Evolutionary conservation across 2,329 filamentous ascomycete genomes (phyloP).

Genomic region (Aspergillus tamarii): DNA sequence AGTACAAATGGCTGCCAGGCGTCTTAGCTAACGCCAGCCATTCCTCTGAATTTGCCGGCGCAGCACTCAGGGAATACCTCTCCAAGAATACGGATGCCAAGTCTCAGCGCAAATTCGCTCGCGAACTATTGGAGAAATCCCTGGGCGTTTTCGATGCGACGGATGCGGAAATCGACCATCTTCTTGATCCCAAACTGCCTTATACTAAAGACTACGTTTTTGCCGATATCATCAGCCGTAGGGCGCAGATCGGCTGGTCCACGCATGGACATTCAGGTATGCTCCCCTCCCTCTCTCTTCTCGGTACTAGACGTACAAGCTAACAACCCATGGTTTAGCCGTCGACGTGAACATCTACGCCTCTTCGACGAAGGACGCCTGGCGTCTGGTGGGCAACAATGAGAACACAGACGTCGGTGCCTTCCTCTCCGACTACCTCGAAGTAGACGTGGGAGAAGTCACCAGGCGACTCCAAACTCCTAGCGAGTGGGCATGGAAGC

Average conservation of each 20-base stretch:
- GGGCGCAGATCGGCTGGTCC: slow-evolving; percentile 89
- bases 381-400: slow-evolving; percentile 76
- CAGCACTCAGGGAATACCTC: slow-evolving; percentile 65
- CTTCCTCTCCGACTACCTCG: slow-evolving; percentile 79
- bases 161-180: slow-evolving; percentile 68
- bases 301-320: slow-evolving; percentile 1
- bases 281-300: slow-evolving; percentile 5
- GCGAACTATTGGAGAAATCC: slow-evolving; percentile 67
- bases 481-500: slow-evolving; percentile 22
- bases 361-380: slow-evolving; percentile 66
- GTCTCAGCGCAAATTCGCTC: slow-evolving; percentile 65
- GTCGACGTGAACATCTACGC: slow-evolving; percentile 98
- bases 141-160: slow-evolving; percentile 78
- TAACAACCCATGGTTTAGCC: slow-evolving; percentile 48
- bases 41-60: slow-evolving; percentile 70
- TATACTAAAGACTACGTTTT: slow-evolving; percentile 65
- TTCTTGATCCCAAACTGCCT: slow-evolving; percentile 62
- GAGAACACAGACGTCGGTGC: slow-evolving; percentile 92
- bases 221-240: slow-evolving; percentile 81
- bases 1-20: slow-evolving; percentile 79
- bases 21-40: slow-evolving; percentile 79
- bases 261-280: slow-evolving; percentile 82
- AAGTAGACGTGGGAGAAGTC: slow-evolving; percentile 75
- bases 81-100: slow-evolving; percentile 46
- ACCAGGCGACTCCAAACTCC: slow-evolving; percentile 69